phyloP scores from a whole-genome alignment of 768 basidiomycete species.

The Tephrocybe sp. region DNA sequence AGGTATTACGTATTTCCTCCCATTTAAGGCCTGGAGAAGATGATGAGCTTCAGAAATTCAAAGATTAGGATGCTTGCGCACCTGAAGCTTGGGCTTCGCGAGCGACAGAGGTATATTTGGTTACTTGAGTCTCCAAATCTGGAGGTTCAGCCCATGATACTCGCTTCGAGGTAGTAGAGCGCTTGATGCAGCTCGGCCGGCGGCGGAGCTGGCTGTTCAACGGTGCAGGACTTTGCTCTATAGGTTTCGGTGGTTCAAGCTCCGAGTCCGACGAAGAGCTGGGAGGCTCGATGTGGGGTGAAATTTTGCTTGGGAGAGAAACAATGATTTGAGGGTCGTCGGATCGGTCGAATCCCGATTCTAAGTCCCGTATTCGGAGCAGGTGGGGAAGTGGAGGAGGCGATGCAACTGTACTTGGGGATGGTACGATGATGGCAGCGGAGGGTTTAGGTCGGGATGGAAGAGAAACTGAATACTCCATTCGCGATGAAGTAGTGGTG shows the following conservation, averaged over 20 bases:
- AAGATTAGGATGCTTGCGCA: slow-evolving; percentile 14
- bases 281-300: not conserved
- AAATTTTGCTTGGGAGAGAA: slow-evolving; percentile 6
- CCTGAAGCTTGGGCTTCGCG: slow-evolving; percentile 40
- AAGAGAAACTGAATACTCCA: slow-evolving; percentile 10
- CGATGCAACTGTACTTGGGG: slow-evolving; percentile 27
- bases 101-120: slow-evolving; percentile 42
- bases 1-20: slow-evolving; percentile 54
- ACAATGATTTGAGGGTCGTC: slow-evolving; percentile 20
- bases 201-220: slow-evolving; percentile 36
- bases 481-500: not conserved
- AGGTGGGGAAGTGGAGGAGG: slow-evolving; percentile 42
- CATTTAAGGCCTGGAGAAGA: slow-evolving; percentile 52
- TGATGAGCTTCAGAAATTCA: not conserved
- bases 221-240: not conserved
- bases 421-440: not conserved
- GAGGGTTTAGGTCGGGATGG: slow-evolving; percentile 7
- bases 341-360: slow-evolving; percentile 21
- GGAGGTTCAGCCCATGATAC: slow-evolving; percentile 78
- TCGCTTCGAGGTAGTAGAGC: slow-evolving; percentile 55
- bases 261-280: not conserved
- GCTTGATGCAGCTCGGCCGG: slow-evolving; percentile 66
- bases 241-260: not conserved
- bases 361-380: slow-evolving; percentile 26
- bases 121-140: slow-evolving; percentile 57